Base-by-base conservation (phyloP, 164 flowering plant species). In the Warburgia ugandensis region DNA sequence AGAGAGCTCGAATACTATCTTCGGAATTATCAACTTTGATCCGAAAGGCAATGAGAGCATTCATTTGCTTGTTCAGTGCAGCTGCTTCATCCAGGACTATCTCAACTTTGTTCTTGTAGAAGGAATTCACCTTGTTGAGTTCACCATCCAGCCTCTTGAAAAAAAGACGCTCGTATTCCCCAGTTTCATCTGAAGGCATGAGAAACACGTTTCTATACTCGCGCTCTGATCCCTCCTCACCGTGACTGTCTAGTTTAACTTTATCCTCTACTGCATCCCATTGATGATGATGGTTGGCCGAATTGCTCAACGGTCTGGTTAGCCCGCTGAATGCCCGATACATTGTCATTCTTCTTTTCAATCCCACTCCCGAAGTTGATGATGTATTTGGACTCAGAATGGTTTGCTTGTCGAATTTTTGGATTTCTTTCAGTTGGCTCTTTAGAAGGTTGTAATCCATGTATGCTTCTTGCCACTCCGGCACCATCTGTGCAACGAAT, bases 401-500 rank as follows among this genome's bases (percentile, higher is more conserved):
- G 13, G 6, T 38, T 10, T 44, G 58, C 23, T 14, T n/a, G 41
- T 6, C 13, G 44, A 41, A 46, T 2, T 5, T 19, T 2, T 29
- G 49, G 8, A 68, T 59, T 4, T 68, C 68, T 31, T 68, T 60
- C 37, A 68, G 36, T 28, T 55, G 4, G n/a, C 53, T 22, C 52
- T 68, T 68, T 28, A 68, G 59, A 19, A 50, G 40, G 22, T 42
- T 43, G 59, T 68, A 68, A 28, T 85, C 73, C 83, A 85, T 73
- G 73, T 84, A 80, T 0, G 86, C 80, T 47, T 58, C 70, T 27
- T 75, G 78, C 88, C 94, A 84, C 69, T 84, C 94, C 2, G 77
- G 86, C 69, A 79, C 89, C 84, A 78, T 76, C 46, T 82, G 86
- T 0, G 81, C 50, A 13, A 40, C 16, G 6, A 82, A 75, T 44